A percentile compares a stretch with the other conserved stretches of the same genome.
Conservation (phyloP, 805 yeast species). For the Torulaspora indica region DNA sequence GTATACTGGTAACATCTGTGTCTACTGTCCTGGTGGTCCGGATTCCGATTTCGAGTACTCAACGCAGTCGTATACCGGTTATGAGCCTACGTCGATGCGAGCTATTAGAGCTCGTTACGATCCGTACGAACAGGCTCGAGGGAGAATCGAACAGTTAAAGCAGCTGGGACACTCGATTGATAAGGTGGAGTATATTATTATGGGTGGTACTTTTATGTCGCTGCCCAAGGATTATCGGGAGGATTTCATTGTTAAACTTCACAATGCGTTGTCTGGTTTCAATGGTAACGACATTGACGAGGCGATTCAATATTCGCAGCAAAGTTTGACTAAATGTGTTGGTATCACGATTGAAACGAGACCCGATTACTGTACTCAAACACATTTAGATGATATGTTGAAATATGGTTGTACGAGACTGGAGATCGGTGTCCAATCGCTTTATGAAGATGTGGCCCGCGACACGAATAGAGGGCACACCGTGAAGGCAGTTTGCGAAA, state of each 20-base stretch:
- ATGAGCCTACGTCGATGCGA: slow-evolving; percentile 98
- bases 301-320: slow-evolving; percentile 86
- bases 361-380: slow-evolving; percentile 96
- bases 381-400: slow-evolving; percentile 93
- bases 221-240: slow-evolving; percentile 87
- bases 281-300: slow-evolving; percentile 85
- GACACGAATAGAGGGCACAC: slow-evolving; percentile 98
- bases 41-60: slow-evolving; percentile 97
- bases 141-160: slow-evolving; percentile 91
- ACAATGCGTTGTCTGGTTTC: slow-evolving; percentile 91
- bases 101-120: slow-evolving; percentile 98
- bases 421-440: slow-evolving; percentile 95
- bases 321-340: slow-evolving; percentile 92
- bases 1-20: slow-evolving; percentile 97
- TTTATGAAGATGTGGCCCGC: slow-evolving; percentile 96
- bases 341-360: slow-evolving; percentile 98
- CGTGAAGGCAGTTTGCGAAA: slow-evolving; percentile 91
- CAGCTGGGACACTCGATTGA: slow-evolving; percentile 95
- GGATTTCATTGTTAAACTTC: slow-evolving; percentile 79
- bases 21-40: slow-evolving; percentile 98
- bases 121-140: slow-evolving; percentile 97
- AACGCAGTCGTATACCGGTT: slow-evolving; percentile 96
- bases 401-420: slow-evolving; percentile 94
- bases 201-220: slow-evolving; percentile 99
- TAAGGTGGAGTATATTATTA: slow-evolving; percentile 93